phyloP scores from a whole-genome alignment of 371 early-diverging fungal genomes.

The Mortierella sp. region DNA sequence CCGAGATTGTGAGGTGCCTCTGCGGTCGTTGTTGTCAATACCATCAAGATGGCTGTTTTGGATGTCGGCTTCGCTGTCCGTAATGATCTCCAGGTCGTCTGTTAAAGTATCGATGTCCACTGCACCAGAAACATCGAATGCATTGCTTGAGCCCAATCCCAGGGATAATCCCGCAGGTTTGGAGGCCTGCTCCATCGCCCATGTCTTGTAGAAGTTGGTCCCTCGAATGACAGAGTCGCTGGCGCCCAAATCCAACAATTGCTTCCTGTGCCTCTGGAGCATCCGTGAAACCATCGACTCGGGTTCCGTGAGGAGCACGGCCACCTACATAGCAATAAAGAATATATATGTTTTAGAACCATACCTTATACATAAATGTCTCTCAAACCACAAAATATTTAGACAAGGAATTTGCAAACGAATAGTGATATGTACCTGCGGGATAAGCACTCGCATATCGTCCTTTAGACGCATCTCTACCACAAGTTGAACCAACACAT shows the following conservation, averaged over 20 bases:
- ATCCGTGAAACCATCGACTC: slow-evolving; percentile 14
- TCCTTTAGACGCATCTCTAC: slow-evolving; percentile 4
- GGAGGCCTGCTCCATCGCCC: slow-evolving; percentile 1
- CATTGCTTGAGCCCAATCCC: not conserved
- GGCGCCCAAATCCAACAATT: slow-evolving; percentile 21
- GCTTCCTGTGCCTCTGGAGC: slow-evolving; percentile 13
- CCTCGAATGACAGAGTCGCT: slow-evolving; percentile 15
- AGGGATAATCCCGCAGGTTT: not conserved
- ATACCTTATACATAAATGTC: not conserved
- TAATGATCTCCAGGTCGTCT: not conserved
- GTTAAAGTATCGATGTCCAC: not conserved
- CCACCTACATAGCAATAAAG: not conserved
- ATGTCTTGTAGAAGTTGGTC: slow-evolving; percentile 15
- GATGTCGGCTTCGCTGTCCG: not conserved
- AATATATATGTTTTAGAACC: not conserved
- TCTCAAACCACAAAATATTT: not conserved
- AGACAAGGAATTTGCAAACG: not conserved
- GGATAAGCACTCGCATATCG: slow-evolving; percentile 10
- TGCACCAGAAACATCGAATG: not conserved
- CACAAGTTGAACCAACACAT: slow-evolving; percentile 29
- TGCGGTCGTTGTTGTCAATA: not conserved
- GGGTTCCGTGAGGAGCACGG: not conserved
- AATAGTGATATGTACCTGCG: slow-evolving; percentile 11
- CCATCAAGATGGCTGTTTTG: not conserved
- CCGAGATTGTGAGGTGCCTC: not conserved